Conservation (phyloP, 2,329 filamentous ascomycete genomes). For the Paramyrothecium roridum region DNA sequence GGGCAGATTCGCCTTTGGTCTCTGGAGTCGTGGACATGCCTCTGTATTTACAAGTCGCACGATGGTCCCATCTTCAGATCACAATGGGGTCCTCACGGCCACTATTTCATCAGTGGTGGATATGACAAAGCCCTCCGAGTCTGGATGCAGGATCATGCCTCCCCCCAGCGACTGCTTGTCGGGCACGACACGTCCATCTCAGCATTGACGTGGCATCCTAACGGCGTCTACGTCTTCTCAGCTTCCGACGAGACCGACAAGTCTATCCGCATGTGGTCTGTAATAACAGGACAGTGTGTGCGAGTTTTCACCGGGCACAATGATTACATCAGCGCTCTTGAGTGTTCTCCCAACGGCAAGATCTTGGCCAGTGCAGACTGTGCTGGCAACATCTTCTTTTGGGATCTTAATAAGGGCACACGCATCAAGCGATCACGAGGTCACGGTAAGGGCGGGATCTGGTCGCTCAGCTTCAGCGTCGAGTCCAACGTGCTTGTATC, state of each 20-base stretch:
- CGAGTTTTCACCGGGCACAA: constrained; percentile 90
- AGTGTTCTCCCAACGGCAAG: constrained; percentile 84
- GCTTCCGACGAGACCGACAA: constrained; percentile 82
- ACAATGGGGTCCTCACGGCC: constrained; percentile 86
- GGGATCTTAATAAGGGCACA: constrained; percentile 85
- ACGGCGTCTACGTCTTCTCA: constrained; percentile 90
- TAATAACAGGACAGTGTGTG: constrained; percentile 82
- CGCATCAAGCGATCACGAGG: constrained; percentile 90
- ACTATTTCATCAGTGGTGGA: constrained; percentile 87
- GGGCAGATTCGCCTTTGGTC: constrained; percentile 91
- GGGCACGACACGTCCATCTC: constrained; percentile 95
- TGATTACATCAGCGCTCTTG: constrained; percentile 79
- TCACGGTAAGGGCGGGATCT: constrained; percentile 90
- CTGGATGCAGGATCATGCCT: constrained; percentile 91
- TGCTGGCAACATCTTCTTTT: constrained; percentile 86
- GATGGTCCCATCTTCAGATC: constrained; percentile 86
- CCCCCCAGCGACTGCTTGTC: constrained; percentile 81
- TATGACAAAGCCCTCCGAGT: constrained; percentile 88
- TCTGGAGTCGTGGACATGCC: constrained; percentile 83
- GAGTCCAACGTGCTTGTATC: constrained; percentile 90
- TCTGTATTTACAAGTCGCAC: constrained; percentile 92
- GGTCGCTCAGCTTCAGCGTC: constrained; percentile 88
- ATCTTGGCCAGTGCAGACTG: constrained; percentile 88
- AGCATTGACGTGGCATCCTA: constrained; percentile 88
- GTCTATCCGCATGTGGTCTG: constrained; percentile 95